Evolutionary conservation across 2,329 filamentous ascomycete species (phyloP).

Genomic region (Fusarium succisae): DNA sequence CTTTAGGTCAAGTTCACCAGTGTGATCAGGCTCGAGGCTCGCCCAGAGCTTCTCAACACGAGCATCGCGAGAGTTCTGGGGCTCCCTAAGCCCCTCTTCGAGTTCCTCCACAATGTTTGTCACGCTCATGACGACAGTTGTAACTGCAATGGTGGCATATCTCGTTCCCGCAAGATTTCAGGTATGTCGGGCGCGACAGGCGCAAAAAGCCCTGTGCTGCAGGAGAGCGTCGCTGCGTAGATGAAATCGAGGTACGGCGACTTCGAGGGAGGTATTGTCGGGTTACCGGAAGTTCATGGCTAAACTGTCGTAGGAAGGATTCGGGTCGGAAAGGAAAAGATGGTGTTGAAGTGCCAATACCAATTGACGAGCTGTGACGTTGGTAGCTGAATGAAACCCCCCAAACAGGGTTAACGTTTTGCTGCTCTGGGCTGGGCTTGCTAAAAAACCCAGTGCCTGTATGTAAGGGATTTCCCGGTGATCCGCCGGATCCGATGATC

Average conservation of each 20-base stretch:
- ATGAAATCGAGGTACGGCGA: conserved; percentile 5
- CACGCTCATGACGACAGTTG: conserved; percentile 47
- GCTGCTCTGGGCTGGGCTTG: conserved; percentile 3
- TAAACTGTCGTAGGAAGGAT: conserved; percentile 7
- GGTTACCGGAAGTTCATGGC: conserved; percentile 39
- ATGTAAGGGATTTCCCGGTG: too few species aligned
- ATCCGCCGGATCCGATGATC: too few species aligned
- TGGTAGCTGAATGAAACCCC: conserved; percentile 30
- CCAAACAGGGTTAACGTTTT: conserved; percentile 28
- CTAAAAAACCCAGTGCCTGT: conserved; percentile 18
- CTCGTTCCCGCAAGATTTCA: conserved; percentile 40
- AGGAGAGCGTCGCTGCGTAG: conserved; percentile 6
- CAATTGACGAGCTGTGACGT: conserved; percentile 39
- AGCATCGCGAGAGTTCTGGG: conserved; percentile 80
- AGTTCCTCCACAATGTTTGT: conserved; percentile 62
- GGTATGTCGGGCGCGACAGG: conserved; percentile 17
- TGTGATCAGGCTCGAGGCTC: conserved; percentile 78
- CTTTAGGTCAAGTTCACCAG: conserved; percentile 84
- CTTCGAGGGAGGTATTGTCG: conserved; percentile 1
- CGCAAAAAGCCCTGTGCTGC: conserved; percentile 21
- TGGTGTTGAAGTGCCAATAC: conserved; percentile 31
- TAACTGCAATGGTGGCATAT: conserved; percentile 45
- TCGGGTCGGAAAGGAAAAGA: conserved; percentile 17
- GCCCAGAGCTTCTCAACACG: conserved; percentile 86
- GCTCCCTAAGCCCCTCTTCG: conserved; percentile 76